Conservation (phyloP, 2,329 filamentous ascomycete species). For the Didymella keratinophila region DNA sequence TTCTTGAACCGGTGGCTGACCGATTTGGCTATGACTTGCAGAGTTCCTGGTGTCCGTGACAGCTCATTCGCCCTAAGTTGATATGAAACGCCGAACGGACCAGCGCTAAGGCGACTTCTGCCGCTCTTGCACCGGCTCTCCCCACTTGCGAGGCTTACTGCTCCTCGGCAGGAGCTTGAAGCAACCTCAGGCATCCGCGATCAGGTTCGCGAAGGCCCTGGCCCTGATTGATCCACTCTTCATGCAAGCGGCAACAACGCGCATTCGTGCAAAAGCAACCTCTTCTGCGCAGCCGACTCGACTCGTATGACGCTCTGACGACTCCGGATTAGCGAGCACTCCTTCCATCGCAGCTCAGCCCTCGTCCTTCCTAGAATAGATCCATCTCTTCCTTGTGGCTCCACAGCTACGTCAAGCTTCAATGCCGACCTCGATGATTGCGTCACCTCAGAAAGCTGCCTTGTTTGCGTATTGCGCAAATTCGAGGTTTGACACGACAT, state of each 20-base stretch:
- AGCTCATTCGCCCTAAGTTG: not conserved
- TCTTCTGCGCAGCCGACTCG: not conserved
- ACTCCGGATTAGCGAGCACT: not conserved
- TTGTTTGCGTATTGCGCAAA: not conserved
- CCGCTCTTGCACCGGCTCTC: conserved; percentile 4
- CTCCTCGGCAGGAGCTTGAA: conserved; percentile 12
- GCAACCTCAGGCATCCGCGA: not conserved
- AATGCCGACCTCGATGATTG: not conserved
- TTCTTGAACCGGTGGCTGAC: not conserved
- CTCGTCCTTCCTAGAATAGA: not conserved
- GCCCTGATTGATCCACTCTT: not conserved
- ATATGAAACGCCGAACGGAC: conserved; percentile 2
- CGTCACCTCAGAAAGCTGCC: too few relatives aligned
- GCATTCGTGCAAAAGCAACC: not conserved
- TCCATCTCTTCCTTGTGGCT: too few relatives aligned
- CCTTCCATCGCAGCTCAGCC: not conserved
- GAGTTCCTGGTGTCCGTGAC: not conserved
- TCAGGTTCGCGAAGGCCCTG: not conserved
- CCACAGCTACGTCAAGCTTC: not conserved
- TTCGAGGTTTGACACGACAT: too few relatives aligned
- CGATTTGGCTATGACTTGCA: not conserved
- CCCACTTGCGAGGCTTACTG: conserved; percentile 13
- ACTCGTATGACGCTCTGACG: not conserved
- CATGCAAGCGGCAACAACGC: not conserved
- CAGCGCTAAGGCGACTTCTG: conserved; percentile 1